A percentile compares a stretch with the other conserved stretches of the same genome.
Conservation (phyloP, 2,329 filamentous ascomycete genomes). For the Curvularia sp. region DNA sequence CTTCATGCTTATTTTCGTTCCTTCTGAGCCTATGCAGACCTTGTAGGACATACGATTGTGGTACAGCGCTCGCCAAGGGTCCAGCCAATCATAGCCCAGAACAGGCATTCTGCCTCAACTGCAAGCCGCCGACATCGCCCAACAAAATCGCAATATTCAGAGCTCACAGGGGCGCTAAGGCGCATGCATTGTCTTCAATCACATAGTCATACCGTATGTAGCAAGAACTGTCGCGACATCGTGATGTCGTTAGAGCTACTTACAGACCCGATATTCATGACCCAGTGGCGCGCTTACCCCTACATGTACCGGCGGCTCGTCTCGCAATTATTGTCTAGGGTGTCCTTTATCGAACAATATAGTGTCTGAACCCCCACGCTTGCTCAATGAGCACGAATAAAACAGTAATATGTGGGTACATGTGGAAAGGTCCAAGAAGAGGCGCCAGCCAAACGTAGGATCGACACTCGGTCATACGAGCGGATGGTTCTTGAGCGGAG, state of each 20-base stretch:
- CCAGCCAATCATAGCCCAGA: constrained; percentile 37
- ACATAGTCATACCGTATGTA: constrained; percentile 2
- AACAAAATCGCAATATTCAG: constrained; percentile 27
- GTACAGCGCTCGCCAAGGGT: constrained; percentile 25
- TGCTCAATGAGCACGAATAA: background rate
- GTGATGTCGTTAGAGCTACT: background rate
- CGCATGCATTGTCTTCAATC: constrained; percentile 2
- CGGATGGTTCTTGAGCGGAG: background rate
- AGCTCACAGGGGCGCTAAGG: constrained; percentile 28
- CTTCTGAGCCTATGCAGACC: constrained; percentile 27
- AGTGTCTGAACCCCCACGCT: background rate
- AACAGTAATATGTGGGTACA: background rate
- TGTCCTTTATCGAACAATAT: constrained; percentile 8
- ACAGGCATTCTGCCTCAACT: constrained; percentile 23
- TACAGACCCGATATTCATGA: constrained; percentile 1
- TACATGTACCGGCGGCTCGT: constrained; percentile 25
- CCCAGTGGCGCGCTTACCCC: constrained; percentile 18
- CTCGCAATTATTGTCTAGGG: constrained; percentile 24
- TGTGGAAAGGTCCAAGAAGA: background rate
- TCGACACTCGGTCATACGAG: background rate
- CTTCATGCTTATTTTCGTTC: constrained; percentile 24
- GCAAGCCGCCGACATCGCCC: constrained; percentile 40
- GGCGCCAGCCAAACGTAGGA: background rate
- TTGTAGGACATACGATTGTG: constrained; percentile 37
- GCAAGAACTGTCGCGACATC: background rate